These are phyloP conservation scores for Nannizzia gypsea DNA, from an alignment of 2,329 filamentous ascomycete genomes.

Conservation along the genomic window DNA sequence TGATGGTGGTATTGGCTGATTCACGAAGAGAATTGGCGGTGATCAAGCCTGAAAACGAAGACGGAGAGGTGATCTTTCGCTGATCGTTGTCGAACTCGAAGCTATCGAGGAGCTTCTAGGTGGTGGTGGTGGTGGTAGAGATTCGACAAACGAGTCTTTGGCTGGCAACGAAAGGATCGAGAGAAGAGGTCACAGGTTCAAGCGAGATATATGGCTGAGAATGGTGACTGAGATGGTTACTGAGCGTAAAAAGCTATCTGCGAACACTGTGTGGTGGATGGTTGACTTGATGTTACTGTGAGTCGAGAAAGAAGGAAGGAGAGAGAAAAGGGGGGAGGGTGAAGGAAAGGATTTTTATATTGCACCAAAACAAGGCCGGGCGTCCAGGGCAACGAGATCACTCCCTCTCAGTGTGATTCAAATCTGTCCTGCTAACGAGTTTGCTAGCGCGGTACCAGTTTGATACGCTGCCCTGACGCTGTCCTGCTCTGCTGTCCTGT, in stretches of 20 bases:
- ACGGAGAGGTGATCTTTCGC: not conserved
- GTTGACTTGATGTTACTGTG: not conserved
- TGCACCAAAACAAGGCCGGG: not conserved
- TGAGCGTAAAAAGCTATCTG: not conserved
- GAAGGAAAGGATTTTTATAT: not conserved
- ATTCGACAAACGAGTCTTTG: not conserved
- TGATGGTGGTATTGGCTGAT: not conserved
- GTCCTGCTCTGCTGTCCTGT: not conserved
- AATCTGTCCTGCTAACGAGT: not conserved
- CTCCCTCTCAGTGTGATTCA: not conserved
- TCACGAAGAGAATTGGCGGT: not conserved
- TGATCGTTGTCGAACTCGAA: not conserved
- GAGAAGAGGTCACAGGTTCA: not conserved
- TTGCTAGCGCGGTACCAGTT: not conserved
- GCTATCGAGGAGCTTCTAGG: not conserved
- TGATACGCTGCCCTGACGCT: not conserved
- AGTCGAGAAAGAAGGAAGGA: not conserved
- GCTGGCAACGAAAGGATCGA: not conserved
- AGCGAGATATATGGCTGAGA: not conserved
- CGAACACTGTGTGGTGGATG: not conserved
- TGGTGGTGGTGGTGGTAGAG: not conserved
- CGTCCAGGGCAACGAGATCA: not conserved
- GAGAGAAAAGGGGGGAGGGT: not conserved
- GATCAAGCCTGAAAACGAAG: not conserved
- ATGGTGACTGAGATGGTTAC: not conserved